A percentile compares a stretch with the other conserved stretches of the same genome.
phyloP scores from a whole-genome alignment of 768 basidiomycete genomes.

The Boletus vinaceobasis region DNA sequence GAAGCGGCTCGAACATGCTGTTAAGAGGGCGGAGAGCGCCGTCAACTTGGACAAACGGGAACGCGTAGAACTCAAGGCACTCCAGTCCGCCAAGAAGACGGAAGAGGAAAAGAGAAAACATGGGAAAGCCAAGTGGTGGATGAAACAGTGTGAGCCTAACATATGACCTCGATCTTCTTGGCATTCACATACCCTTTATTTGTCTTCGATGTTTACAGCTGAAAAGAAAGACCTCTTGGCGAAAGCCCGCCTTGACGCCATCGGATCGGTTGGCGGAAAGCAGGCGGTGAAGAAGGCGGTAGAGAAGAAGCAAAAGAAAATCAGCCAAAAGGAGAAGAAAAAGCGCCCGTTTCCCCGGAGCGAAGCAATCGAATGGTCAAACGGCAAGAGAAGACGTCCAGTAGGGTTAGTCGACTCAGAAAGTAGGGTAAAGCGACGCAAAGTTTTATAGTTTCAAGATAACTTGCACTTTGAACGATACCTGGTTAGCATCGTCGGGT shows the following conservation, averaged over 20 bases:
- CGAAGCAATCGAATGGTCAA: conserved; percentile 10
- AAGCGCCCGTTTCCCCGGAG: conserved; percentile 59
- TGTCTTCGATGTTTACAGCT: conserved; percentile 40
- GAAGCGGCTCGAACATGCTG: conserved; percentile 60
- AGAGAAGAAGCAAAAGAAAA: conserved; percentile 86
- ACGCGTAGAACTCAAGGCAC: conserved; percentile 64
- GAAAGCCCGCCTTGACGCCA: conserved; percentile 74
- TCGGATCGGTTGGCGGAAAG: conserved; percentile 73
- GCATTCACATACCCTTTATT: conserved; percentile 1
- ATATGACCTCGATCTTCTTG: background rate
- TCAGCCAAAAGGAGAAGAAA: conserved; percentile 85
- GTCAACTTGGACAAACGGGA: conserved; percentile 73
- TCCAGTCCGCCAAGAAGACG: conserved; percentile 43
- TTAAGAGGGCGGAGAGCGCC: conserved; percentile 73
- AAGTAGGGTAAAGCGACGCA: conserved; percentile 24
- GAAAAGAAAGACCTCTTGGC: conserved; percentile 74
- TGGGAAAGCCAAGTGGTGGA: conserved; percentile 82
- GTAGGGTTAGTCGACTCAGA: conserved; percentile 7
- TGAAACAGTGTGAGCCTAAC: conserved; percentile 68
- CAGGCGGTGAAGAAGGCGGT: conserved; percentile 82
- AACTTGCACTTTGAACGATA: background rate
- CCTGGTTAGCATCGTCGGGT: background rate
- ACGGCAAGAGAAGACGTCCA: conserved; percentile 17
- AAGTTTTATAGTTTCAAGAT: conserved; percentile 5
- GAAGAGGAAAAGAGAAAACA: conserved; percentile 58